Evolutionary conservation across 441 rosid genomes (phyloP).

Genomic region (Sinapis alba): DNA sequence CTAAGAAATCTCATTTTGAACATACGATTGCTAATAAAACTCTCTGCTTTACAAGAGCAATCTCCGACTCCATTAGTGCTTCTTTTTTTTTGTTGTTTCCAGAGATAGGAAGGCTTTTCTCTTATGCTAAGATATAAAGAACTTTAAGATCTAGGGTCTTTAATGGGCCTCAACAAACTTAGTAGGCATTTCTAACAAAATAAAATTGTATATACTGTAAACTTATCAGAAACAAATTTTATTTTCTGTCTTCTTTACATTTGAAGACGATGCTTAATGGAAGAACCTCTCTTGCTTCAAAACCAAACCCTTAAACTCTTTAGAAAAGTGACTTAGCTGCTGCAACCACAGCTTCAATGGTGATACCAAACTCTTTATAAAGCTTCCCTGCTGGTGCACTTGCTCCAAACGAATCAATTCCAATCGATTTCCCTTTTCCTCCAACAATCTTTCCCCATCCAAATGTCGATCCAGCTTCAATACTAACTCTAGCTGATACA

Average conservation of each 20-base stretch:
- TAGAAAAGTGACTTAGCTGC: constrained; percentile 48
- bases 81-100: no score
- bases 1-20: no score
- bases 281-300: constrained; percentile 11
- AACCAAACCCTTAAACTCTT: not conserved
- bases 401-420: constrained; percentile 53
- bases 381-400: constrained; percentile 52
- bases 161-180: not conserved
- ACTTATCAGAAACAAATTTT: not conserved
- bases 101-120: no score
- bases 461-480: constrained; percentile 57
- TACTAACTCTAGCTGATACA: constrained; percentile 55
- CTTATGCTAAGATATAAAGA: no score
- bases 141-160: not conserved
- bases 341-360: constrained; percentile 48
- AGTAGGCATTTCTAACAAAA: not conserved
- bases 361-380: constrained; percentile 55
- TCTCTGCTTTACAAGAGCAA: no score
- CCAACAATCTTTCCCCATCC: constrained; percentile 61
- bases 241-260: not conserved
- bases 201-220: no score
- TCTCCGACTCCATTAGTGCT: no score
- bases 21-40: no score
- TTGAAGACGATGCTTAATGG: not conserved
- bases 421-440: constrained; percentile 52